Evolutionary conservation across 1,284 basidiomycete species (phyloP).

Genomic region (Malassezia brasiliensis): DNA sequence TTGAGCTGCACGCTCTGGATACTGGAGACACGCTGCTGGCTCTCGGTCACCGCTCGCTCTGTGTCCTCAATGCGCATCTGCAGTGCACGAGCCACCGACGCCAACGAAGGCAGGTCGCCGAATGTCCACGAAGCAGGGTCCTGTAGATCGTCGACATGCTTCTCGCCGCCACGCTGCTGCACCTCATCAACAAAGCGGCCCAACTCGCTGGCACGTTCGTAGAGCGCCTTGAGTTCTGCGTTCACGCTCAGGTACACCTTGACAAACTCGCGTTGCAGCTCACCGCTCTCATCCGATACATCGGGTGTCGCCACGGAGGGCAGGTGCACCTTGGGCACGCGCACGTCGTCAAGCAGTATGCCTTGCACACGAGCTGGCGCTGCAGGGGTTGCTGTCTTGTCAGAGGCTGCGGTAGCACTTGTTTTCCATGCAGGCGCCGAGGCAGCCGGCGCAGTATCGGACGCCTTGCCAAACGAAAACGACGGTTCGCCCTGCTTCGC

Average conservation of each 20-base stretch:
- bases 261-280: constrained; percentile 38
- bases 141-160: constrained; percentile 23
- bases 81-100: constrained; percentile 29
- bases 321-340: not conserved
- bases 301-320: not conserved
- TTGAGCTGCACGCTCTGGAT: constrained; percentile 52
- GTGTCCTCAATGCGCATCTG: constrained; percentile 17
- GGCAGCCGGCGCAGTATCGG: not conserved
- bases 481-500: not conserved
- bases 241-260: constrained; percentile 48
- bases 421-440: not conserved
- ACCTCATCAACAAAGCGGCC: constrained; percentile 46
- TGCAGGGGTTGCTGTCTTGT: no score
- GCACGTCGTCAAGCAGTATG: not conserved
- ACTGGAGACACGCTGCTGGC: constrained; percentile 48
- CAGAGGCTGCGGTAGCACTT: no score
- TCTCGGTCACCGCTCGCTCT: constrained; percentile 17
- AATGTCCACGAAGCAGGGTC: constrained; percentile 40
- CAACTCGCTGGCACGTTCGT: constrained; percentile 21
- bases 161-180: constrained; percentile 6
- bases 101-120: constrained; percentile 45
- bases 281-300: constrained; percentile 22
- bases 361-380: no score
- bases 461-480: not conserved
- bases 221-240: constrained; percentile 44